Base-by-base conservation (phyloP, 2,329 filamentous ascomycete species). In the Hypoxylon sp. region DNA sequence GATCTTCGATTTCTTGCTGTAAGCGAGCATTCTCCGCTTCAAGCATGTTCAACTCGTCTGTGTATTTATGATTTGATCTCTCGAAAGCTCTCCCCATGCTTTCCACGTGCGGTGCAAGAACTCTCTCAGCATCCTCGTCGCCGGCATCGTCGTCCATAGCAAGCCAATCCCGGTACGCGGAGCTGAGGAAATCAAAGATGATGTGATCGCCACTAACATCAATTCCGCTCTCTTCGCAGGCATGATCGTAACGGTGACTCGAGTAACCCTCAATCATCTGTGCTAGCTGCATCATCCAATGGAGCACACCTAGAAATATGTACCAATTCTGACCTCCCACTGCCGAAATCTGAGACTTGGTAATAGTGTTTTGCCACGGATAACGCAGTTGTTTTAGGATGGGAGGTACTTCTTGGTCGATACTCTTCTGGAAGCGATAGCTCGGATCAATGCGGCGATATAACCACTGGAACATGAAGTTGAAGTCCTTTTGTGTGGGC, bases 281-380 rank as follows among this genome's bases (percentile, higher is more conserved):
- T 3, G 91, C 90, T 41, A 99, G 78, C 71, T 97, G 92, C 93
- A 99, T 96, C 86, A 99, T 93, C 94, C 94, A 99, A 74, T 99
- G 92, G 40, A 99, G 78, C 69, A 99, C 77, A 0, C 92, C 94
- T 8, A 99, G 77, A 66, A 99, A 97, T 0, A 91, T 94, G 56
- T 89, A 89, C 94, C 94, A 99, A 68, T 97, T 97, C 72, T 96
- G 91, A 2, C 92, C 93, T 60, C 94, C 94, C 0, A 97, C 94
- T 2, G 95, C 94, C 0, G 91, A 86, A 50, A 99, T 91, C 67
- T 96, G 91, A 42, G 91, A 96, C 72, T 97, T 99, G 45, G 91
- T 96, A 64, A 99, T 97, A 66, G 87, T 92, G 71, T 91, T 90
- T 66, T 96, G 91, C 67, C 91, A 99, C 0, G 94, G 94, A 67